These are phyloP conservation scores for Cyberlindnera xylosilytica DNA, from an alignment of 805 yeast species.

Conservation along the genomic window DNA sequence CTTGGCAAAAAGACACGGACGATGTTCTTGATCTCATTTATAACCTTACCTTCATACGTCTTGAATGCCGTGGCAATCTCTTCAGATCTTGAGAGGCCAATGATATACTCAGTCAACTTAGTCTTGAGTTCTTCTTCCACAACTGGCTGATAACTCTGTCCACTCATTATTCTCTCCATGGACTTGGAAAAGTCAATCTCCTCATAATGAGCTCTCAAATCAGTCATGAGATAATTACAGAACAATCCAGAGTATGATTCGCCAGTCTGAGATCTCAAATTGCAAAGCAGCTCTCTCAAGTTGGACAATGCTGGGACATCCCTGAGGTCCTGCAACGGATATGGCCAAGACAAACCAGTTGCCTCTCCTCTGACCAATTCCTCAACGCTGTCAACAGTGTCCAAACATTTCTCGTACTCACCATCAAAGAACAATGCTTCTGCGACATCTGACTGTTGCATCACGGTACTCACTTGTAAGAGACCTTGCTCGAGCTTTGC, in stretches of 20 bases:
- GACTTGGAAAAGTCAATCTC: constrained; percentile 46
- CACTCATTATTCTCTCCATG: constrained; percentile 39
- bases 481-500: constrained; percentile 61
- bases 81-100: constrained; percentile 59
- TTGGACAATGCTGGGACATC: constrained; percentile 30
- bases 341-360: constrained; percentile 39
- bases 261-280: constrained; percentile 63
- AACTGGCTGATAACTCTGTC: constrained; percentile 36
- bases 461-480: constrained; percentile 42
- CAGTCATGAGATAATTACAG: constrained; percentile 51
- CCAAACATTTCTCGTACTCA: constrained; percentile 52
- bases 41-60: constrained; percentile 63
- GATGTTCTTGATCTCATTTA: constrained; percentile 67
- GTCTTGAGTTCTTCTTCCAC: constrained; percentile 40
- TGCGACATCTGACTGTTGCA: constrained; percentile 46
- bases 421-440: constrained; percentile 42
- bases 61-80: constrained; percentile 59
- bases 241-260: constrained; percentile 61
- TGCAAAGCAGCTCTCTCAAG: constrained; percentile 50
- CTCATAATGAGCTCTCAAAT: constrained; percentile 57
- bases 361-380: constrained; percentile 53
- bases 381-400: constrained; percentile 55
- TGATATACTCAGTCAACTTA: constrained; percentile 44
- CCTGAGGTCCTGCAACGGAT: constrained; percentile 29
- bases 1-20: constrained; percentile 65